Evolutionary conservation across 768 basidiomycete genomes (phyloP).

Genomic region (Hericium rajendrae): DNA sequence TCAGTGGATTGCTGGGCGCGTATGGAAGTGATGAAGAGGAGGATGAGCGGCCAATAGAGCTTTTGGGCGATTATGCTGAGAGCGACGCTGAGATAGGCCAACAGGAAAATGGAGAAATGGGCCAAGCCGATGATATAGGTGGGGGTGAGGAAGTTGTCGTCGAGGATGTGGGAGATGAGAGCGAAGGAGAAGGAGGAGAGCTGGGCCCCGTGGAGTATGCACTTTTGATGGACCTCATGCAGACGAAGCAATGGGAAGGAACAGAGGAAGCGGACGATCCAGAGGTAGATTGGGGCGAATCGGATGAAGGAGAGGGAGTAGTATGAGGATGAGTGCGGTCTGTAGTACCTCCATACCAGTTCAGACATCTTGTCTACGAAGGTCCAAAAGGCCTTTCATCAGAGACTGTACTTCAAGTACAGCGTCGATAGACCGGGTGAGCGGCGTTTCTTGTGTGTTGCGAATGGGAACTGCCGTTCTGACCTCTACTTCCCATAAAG

Average conservation of each 20-base stretch:
- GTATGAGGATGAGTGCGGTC: neutral
- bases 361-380: slow-evolving; percentile 64
- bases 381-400: slow-evolving; percentile 78
- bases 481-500: slow-evolving; percentile 83
- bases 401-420: slow-evolving; percentile 73
- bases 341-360: neutral
- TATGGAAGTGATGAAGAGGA: slow-evolving; percentile 46
- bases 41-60: slow-evolving; percentile 19
- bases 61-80: slow-evolving; percentile 37
- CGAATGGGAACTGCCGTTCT: slow-evolving; percentile 73
- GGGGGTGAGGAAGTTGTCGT: slow-evolving; percentile 11
- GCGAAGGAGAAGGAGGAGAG: slow-evolving; percentile 22
- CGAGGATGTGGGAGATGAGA: slow-evolving; percentile 20
- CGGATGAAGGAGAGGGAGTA: slow-evolving; percentile 16
- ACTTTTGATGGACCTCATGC: slow-evolving; percentile 33
- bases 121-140: slow-evolving; percentile 11
- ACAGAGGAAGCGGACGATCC: slow-evolving; percentile 28
- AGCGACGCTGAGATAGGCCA: slow-evolving; percentile 29
- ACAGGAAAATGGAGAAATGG: slow-evolving; percentile 5
- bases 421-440: slow-evolving; percentile 60
- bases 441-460: slow-evolving; percentile 67
- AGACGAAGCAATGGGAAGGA: slow-evolving; percentile 22
- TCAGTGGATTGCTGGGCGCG: slow-evolving; percentile 46
- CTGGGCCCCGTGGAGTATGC: slow-evolving; percentile 28
- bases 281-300: slow-evolving; percentile 45